Conservation (phyloP, 176 grass and related monocot genomes). For the Aechmea fasciata region DNA sequence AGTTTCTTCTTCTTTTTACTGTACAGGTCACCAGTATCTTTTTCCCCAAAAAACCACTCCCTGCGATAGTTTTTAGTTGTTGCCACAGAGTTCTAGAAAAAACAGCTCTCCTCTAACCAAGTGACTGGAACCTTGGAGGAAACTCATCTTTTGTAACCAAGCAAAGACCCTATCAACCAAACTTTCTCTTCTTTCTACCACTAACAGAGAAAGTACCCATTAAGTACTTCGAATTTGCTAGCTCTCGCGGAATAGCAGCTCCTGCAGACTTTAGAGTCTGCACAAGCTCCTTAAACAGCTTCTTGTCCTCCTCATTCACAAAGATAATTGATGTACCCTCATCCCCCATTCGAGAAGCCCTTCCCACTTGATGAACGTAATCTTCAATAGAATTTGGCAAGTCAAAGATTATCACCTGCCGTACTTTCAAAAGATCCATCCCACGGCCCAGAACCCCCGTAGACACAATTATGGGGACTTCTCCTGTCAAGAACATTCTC, state of each 20-base stretch:
- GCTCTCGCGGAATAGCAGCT: constrained; percentile 57
- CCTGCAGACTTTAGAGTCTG: constrained; percentile 51
- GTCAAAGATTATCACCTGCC: constrained; percentile 86
- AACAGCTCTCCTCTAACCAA: too few species aligned
- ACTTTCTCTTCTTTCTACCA: constrained; percentile 57
- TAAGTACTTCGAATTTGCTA: constrained; percentile 50
- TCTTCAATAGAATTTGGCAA: constrained; percentile 82
- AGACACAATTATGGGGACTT: constrained; percentile 61
- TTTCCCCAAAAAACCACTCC: too few species aligned
- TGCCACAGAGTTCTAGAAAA: too few species aligned
- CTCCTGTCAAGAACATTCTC: constrained; percentile 66
- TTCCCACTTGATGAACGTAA: constrained; percentile 85
- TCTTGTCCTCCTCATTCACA: constrained; percentile 79
- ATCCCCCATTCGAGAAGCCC: constrained; percentile 73
- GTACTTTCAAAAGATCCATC: constrained; percentile 72
- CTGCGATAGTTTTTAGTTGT: too few species aligned
- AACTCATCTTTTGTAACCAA: too few species aligned
- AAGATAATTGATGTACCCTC: constrained; percentile 62
- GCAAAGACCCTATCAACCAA: constrained; percentile 20
- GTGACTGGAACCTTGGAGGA: too few species aligned
- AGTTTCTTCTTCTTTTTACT: too few species aligned
- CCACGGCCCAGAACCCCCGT: constrained; percentile 78
- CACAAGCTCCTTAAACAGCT: constrained; percentile 66
- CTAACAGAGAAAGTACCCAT: constrained; percentile 18
- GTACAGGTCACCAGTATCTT: too few species aligned